Evolutionary conservation across 2,329 filamentous ascomycete species (phyloP), one percentile per base, ranked within the genome.

Genomic region (Penicillium freii): DNA sequence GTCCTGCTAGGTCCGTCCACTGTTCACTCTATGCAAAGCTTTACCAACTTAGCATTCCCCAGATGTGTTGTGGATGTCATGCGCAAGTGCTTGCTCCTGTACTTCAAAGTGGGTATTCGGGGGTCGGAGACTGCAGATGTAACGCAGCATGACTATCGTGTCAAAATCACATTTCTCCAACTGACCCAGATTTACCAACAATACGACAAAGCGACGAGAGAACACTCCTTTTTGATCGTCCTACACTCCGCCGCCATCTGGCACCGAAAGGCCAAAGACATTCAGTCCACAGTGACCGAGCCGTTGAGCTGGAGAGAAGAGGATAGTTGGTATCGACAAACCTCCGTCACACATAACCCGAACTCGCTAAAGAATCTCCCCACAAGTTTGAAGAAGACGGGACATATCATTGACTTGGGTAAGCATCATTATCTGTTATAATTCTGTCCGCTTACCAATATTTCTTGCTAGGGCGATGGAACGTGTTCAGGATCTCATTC

Each of bases 241-340:
- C 58, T 81, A 19, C 72, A 77, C 2, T 72, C 72, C 15, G 76
- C 81, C 4, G 78, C 81, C 2, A 69, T 75, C 3, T 81, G 78
- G 62, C 80, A 74, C 65, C 74, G 75, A 49, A 76, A 71, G 49
- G 61, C 73, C 19, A 63, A 67, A 39, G 66, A 75, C 39, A 62
- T 70, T 23, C 61, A 65, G 17, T 36, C 62, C 9, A 81, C 78
- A 1, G 80, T 84, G 61, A 69, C 75, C 7, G 67, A 73, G 11
- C 67, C 73, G 48, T 63, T 69, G 15, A 67, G 51, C n/a, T 89
- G 86, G 86, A 78, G 71, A 45, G 81, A 84, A 23, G 76, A 77
- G 58, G 79, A 84, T 61, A 74, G 78, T 0, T 89, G 85, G 86
- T 84, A 79, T 56, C 81, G 87, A 21, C 85, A 88, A 63, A 88